Base-by-base conservation (phyloP, 768 basidiomycete species). In the Naganishia randhawae region DNA sequence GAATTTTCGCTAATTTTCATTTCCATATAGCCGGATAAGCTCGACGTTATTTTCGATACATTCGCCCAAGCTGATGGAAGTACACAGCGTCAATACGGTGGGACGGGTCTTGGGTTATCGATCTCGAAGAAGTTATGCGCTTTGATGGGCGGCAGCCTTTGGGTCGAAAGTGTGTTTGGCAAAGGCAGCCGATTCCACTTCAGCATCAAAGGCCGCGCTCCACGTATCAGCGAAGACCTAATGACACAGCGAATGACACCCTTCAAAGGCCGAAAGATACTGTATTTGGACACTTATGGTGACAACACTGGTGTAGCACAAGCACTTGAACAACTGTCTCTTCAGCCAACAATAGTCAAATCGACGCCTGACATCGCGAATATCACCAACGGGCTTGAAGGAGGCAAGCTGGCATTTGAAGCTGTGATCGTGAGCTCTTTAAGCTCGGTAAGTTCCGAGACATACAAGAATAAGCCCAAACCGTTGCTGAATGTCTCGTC, bases 21-120 rank as follows among this genome's bases (percentile, higher is more conserved):
- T 25, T 33, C 14, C n/a, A 22, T 41, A 7, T 29, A 61, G 61
- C 92, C 93, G 78, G 96, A 98, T 80, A 98, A 98, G 83, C 82
- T 98, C 72, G 95, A 94, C 76, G 83, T 98, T 75, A 98, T 98
- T 78, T 99, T 98, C 81, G 96, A 99, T 77, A 98, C 96, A 1
- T 99, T 99, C 82, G 92, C 91, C 72, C 96, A 98, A 77, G 96
- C 96, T 0, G 96, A 98, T 83, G 96, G 96, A 29, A 97, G 93
- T 9, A 98, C 96, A 4, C 98, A 94, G 6, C 82, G 95, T 76
- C 65, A 71, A 91, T 91, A 73, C 50, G 88, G 83, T 9, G 50
- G 70, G 32, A 68, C 70, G n/a, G 70, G 63, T 3, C 33, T 68
- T 3, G 51, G 67, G 70, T 62, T 69, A 68, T 97, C 94, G 11